Evolutionary conservation across 371 early-diverging fungal genomes (phyloP), one percentile per base, ranked within the genome.

Genomic region (Mortierella sp.): DNA sequence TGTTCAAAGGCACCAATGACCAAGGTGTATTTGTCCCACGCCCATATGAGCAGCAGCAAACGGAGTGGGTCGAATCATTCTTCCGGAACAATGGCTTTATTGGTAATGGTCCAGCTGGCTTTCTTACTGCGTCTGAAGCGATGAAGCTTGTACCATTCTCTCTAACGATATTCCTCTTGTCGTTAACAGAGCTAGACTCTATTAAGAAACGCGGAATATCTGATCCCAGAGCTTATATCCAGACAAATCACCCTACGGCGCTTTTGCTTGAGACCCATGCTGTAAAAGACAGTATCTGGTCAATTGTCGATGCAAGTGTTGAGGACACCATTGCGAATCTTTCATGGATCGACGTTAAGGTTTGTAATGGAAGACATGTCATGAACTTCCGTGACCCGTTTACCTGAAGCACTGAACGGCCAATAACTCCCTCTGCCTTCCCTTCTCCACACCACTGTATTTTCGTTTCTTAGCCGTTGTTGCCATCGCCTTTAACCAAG

Each of bases 291-390:
- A 76, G 66, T 19, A 70, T 76, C 16, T 76, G 78, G 78, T 76
- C 78, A 1, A 54, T 76, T 21, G 56, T 76, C 14, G 78, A 76
- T 43, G 78, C 78, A 16, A 70, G 65, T 21, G 64, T 76, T 5
- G 78, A 76, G 9, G 70, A 76, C 43, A 50, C 66, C 3, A 70
- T 76, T 34, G 28, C 78, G 31, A 76, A 66, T 24, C 55, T 76
- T 14, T 76, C 78, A 0, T 76, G 78, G 78, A 61, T 76, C 30
- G 78, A 76, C 41, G 43, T 66, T 28, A 76, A 74, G 76, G 76
- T 74, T 48, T 16, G 61, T 66, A 26, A 1, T 9, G 16, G 23
- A 18, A 31, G 34, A 4, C 4, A 4, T 34, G 7, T 34, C 10
- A 34, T 34, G 34, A 34, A 34, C 7, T 34, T 34, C 34, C n/a